Evolutionary conservation across 805 yeast species (phyloP), one percentile per base, ranked within the genome.

Genomic region (Cyberlindnera suaveolens): DNA sequence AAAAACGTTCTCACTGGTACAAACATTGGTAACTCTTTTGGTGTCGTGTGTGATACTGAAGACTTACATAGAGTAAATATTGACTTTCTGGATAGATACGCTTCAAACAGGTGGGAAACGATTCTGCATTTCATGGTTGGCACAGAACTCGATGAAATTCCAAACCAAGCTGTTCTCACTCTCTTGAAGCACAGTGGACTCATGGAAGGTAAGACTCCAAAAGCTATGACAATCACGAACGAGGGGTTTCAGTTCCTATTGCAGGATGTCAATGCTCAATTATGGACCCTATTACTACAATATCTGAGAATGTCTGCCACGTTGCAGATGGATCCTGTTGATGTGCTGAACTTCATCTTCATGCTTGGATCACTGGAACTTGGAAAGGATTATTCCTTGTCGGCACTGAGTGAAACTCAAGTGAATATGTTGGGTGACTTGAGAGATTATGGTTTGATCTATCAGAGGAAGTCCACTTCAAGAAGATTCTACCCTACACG

Each of bases 91-190:
- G 95, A 87, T 52, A 70, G 70, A 33, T 90, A 88, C 64, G 95
- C 96, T 13, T 75, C 88, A 6, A 76, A 74, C 37, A 88, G 85
- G 58, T 93, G 99, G 99, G 99, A 93, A 60, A 78, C 87, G 7
- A 91, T 93, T 52, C 70, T 93, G 54, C 98, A 93, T 70, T 93
- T 83, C 67, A 91, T 93, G 98, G 99, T 93, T 36, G 96, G 98
- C 2, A 87, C 97, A 0, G 85, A 86, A 40, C 66, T 82, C 37
- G 70, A 76, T 10, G 73, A 70, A 15, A 66, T 77, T 3, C 96
- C 96, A 3, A 82, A 90, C 38, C 73, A 75, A n/a, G 90, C 91
- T 15, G 97, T 91, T 1, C 68, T 93, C 39, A 75, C 80, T 15
- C 68, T 93, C 23, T 68, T 93, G 39, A 74, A 77, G 49, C 88